These are phyloP conservation scores for Drosera spatulata DNA, from an alignment of 179 eudicot genomes.

Conservation along the genomic window DNA sequence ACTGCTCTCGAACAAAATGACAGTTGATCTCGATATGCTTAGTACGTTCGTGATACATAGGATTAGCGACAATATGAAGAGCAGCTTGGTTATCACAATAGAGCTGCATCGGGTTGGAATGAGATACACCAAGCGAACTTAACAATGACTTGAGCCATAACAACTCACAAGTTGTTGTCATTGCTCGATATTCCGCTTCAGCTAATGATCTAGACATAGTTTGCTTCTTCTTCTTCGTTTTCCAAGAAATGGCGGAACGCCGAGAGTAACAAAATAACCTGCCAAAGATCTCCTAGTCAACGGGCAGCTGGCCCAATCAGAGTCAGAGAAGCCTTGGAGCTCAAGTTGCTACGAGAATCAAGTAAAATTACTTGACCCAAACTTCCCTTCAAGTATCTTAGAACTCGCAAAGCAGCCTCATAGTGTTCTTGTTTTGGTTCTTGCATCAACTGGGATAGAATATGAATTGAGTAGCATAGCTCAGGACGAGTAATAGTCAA, in stretches of 20 bases:
- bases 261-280: background rate
- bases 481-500: too few relatives aligned
- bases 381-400: background rate
- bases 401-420: background rate
- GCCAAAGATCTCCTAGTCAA: background rate
- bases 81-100: constrained; percentile 1
- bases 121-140: background rate
- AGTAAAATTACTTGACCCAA: background rate
- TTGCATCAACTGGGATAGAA: background rate
- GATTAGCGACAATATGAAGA: background rate
- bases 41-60: background rate
- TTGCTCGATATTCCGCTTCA: background rate
- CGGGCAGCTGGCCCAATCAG: background rate
- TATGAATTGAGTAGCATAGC: background rate
- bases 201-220: background rate
- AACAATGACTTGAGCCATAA: background rate
- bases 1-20: background rate
- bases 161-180: background rate
- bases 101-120: background rate
- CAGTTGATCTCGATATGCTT: background rate
- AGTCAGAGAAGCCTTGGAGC: background rate
- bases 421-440: background rate
- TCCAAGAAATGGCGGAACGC: background rate
- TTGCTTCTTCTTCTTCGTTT: background rate
- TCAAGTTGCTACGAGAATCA: background rate